phyloP scores from a whole-genome alignment of 805 yeast species.

The Lachancea kluyveri region DNA sequence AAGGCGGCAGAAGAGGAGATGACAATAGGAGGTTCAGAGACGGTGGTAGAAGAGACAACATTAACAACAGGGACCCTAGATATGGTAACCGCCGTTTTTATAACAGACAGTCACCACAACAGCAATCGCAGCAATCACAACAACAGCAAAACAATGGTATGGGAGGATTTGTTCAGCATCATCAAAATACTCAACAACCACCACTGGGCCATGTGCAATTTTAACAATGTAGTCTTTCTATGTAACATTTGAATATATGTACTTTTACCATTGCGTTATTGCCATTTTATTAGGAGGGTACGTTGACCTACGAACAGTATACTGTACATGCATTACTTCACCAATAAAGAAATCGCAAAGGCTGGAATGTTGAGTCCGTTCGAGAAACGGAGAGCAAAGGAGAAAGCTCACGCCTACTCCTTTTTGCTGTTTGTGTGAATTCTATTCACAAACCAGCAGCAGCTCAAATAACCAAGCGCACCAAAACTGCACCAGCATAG shows the following conservation, averaged over 20 bases:
- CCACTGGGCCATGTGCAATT: no score
- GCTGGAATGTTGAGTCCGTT: no score
- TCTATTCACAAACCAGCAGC: slow-evolving; percentile 56
- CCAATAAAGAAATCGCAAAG: no score
- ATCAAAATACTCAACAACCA: slow-evolving; percentile 11
- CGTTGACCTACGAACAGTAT: no score
- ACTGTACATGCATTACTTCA: no score
- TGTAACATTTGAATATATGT: no score
- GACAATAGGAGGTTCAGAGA: slow-evolving; percentile 30
- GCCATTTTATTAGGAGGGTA: no score
- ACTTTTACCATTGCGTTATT: no score
- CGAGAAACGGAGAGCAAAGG: no score
- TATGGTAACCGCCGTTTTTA: slow-evolving; percentile 9
- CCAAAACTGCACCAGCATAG: slow-evolving; percentile 70
- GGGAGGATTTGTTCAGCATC: slow-evolving; percentile 30
- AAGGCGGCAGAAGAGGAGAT: slow-evolving; percentile 18
- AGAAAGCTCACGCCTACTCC: background rate
- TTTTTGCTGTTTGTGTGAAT: slow-evolving; percentile 7
- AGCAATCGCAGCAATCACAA: slow-evolving; percentile 3
- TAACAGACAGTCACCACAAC: slow-evolving; percentile 7
- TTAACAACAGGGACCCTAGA: slow-evolving; percentile 19
- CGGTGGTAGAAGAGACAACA: slow-evolving; percentile 25
- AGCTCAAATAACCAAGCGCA: slow-evolving; percentile 62
- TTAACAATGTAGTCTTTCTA: no score
- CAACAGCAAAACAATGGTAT: slow-evolving; percentile 17